These are phyloP conservation scores for Phytophthora melonis DNA, from an alignment of 352 stramenopile species.

Conservation along the genomic window DNA sequence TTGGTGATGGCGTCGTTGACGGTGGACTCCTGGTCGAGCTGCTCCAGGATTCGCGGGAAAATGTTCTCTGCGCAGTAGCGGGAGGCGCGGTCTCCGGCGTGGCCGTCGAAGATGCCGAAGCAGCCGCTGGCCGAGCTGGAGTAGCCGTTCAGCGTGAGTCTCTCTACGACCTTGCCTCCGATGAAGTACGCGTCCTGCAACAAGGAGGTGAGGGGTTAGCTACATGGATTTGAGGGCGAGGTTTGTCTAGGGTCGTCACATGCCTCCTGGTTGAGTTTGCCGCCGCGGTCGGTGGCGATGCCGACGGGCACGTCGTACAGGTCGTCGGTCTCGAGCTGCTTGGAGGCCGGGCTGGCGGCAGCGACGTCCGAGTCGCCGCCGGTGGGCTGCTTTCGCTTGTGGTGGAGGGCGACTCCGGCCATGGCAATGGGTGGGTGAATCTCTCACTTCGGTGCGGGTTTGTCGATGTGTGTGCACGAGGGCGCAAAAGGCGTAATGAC, in stretches of 20 bases:
- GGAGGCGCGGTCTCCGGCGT: slow-evolving; percentile 81
- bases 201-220: not conserved
- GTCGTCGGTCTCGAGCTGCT: slow-evolving; percentile 60
- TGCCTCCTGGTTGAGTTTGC: slow-evolving; percentile 82
- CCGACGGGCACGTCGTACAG: slow-evolving; percentile 59
- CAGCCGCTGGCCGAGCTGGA: slow-evolving; percentile 63
- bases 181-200: slow-evolving; percentile 86
- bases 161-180: slow-evolving; percentile 60
- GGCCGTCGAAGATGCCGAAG: slow-evolving; percentile 88
- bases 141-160: slow-evolving; percentile 86
- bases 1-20: slow-evolving; percentile 68
- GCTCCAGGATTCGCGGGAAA: slow-evolving; percentile 69
- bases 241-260: slow-evolving; percentile 9
- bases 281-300: slow-evolving; percentile 74
- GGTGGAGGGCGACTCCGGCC: slow-evolving; percentile 22
- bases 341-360: slow-evolving; percentile 28
- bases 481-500: slow-evolving; percentile 29
- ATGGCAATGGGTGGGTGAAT: slow-evolving; percentile 14
- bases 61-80: slow-evolving; percentile 81
- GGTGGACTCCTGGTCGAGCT: slow-evolving; percentile 40
- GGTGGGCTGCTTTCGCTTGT: slow-evolving; percentile 54
- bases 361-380: slow-evolving; percentile 6
- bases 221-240: too few species aligned
- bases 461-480: slow-evolving; percentile 20
- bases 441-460: slow-evolving; percentile 1